phyloP scores from a whole-genome alignment of 352 stramenopile genomes.

The Globisporangium heterothallicum region DNA sequence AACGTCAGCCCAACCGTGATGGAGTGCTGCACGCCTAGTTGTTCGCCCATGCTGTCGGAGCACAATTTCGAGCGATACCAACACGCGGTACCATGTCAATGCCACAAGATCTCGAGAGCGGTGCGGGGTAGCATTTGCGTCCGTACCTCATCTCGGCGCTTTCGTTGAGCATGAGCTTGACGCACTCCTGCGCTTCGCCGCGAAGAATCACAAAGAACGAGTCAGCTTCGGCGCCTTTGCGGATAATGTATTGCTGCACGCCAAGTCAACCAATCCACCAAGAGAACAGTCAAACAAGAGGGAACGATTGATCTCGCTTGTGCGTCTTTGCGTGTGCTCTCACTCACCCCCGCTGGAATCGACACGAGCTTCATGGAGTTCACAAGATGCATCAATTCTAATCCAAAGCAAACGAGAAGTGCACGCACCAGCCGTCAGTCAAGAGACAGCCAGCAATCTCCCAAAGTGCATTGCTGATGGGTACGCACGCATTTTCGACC shows the following conservation, averaged over 20 bases:
- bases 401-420: background rate
- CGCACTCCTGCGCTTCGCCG: conserved; percentile 64
- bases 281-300: conserved; percentile 5
- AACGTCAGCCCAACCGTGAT: conserved; percentile 75
- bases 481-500: conserved; percentile 80
- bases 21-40: conserved; percentile 50
- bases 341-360: conserved; percentile 41
- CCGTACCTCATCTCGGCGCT: conserved; percentile 45
- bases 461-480: background rate
- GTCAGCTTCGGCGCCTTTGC: conserved; percentile 69
- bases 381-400: conserved; percentile 81
- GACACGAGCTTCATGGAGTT: conserved; percentile 81
- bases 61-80: background rate
- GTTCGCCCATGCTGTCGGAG: conserved; percentile 44
- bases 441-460: background rate
- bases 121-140: no score
- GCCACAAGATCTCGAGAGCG: no score
- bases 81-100: no score
- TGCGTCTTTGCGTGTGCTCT: no score
- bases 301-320: no score
- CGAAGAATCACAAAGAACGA: conserved; percentile 75
- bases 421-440: background rate
- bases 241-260: conserved; percentile 68
- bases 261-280: background rate
- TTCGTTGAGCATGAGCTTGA: conserved; percentile 62